Conservation (phyloP, 2,329 filamentous ascomycete species). For the Fusarium nematophilum region DNA sequence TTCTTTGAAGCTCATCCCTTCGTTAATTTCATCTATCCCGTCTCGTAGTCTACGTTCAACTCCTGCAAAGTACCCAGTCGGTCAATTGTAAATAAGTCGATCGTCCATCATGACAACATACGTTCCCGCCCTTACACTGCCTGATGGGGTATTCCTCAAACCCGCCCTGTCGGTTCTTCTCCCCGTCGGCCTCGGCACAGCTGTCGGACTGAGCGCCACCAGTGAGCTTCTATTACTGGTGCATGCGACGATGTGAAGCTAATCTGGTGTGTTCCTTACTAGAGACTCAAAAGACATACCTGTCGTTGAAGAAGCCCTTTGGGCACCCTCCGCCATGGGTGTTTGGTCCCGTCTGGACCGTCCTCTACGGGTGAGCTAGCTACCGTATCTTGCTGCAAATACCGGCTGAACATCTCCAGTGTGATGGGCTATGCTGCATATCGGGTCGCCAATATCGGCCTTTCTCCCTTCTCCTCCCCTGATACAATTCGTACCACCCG, state of each 20-base stretch:
- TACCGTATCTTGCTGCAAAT: background rate
- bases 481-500: constrained; percentile 69
- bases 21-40: background rate
- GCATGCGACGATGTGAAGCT: constrained; percentile 2
- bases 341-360: constrained; percentile 74
- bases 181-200: constrained; percentile 77
- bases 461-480: constrained; percentile 65
- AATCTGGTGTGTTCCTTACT: constrained; percentile 45
- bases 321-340: constrained; percentile 69
- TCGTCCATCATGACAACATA: constrained; percentile 76
- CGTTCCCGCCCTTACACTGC: constrained; percentile 81
- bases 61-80: constrained; percentile 3
- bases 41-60: background rate
- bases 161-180: constrained; percentile 80
- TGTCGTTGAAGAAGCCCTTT: constrained; percentile 74
- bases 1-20: constrained; percentile 1
- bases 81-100: background rate
- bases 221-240: constrained; percentile 60
- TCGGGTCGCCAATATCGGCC: constrained; percentile 75
- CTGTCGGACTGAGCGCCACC: constrained; percentile 75
- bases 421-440: constrained; percentile 92
- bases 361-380: constrained; percentile 66
- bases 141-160: constrained; percentile 75
- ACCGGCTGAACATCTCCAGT: constrained; percentile 37
- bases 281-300: constrained; percentile 71